phyloP scores from a whole-genome alignment of 441 rosid species.

The Syzygium malaccense region DNA sequence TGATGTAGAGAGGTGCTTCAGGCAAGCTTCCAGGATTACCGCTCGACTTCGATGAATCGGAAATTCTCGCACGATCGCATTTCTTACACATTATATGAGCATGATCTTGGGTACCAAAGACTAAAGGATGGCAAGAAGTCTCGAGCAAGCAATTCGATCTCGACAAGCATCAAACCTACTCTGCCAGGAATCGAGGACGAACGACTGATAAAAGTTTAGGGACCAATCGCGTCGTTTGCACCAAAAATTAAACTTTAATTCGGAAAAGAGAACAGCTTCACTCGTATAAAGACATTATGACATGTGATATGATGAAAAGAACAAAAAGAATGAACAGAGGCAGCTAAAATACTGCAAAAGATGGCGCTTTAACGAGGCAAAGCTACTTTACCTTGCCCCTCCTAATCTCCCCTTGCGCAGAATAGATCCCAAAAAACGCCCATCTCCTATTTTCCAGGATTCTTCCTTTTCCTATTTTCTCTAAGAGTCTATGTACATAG shows the following conservation, averaged over 20 bases:
- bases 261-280: not conserved
- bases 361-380: not conserved
- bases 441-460: not conserved
- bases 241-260: not conserved
- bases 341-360: not conserved
- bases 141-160: not conserved
- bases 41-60: not conserved
- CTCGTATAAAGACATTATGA: not conserved
- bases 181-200: fast-evolving
- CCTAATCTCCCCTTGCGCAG: not conserved
- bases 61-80: not conserved
- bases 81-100: not conserved
- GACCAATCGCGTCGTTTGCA: not conserved
- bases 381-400: not conserved
- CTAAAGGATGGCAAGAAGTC: not conserved
- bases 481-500: not conserved
- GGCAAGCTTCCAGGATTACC: not conserved
- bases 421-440: not conserved
- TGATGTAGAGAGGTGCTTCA: not conserved
- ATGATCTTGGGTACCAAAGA: fast-evolving
- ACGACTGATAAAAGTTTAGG: not conserved
- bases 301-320: not conserved
- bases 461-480: not conserved
- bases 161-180: not conserved
- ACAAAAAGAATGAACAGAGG: not conserved